A percentile compares a stretch with the other conserved stretches of the same genome.
Conservation (phyloP, 1,284 basidiomycete species). For the Anthracocystis setariae region DNA sequence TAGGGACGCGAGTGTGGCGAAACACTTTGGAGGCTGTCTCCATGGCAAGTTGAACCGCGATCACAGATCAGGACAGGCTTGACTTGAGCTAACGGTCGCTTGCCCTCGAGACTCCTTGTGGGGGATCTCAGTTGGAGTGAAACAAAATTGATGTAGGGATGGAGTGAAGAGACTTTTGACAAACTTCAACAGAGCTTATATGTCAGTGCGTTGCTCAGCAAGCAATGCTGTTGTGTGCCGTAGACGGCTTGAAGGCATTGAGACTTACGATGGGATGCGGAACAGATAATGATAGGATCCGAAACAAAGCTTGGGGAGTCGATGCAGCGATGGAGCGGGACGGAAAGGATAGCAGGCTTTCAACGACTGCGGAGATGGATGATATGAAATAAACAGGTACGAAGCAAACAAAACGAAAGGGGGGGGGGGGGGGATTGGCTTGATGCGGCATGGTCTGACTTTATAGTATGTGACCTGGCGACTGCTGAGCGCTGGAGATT, state of each 20-base stretch:
- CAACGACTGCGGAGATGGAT: no score
- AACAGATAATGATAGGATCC: constrained; percentile 12
- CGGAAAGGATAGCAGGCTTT: not conserved
- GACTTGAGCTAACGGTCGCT: no score
- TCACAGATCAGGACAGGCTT: no score
- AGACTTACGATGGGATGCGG: constrained; percentile 10
- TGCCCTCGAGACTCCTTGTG: not conserved
- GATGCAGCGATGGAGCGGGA: not conserved
- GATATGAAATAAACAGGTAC: no score
- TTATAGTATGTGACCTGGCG: no score
- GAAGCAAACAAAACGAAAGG: no score
- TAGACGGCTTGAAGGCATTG: not conserved
- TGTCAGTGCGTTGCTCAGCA: constrained; percentile 6
- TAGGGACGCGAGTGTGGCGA: not conserved
- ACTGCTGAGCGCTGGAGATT: no score
- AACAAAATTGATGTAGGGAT: not conserved
- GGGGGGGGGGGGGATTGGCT: no score
- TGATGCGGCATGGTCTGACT: no score
- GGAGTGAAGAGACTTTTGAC: not conserved
- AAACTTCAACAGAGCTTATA: not conserved
- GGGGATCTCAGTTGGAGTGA: not conserved
- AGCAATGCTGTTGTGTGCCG: not conserved
- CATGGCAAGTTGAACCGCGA: not conserved
- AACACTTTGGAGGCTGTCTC: not conserved
- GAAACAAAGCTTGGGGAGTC: constrained; percentile 25